Conservation (phyloP, 2,329 filamentous ascomycete species). For the Microthyrium microscopicum region DNA sequence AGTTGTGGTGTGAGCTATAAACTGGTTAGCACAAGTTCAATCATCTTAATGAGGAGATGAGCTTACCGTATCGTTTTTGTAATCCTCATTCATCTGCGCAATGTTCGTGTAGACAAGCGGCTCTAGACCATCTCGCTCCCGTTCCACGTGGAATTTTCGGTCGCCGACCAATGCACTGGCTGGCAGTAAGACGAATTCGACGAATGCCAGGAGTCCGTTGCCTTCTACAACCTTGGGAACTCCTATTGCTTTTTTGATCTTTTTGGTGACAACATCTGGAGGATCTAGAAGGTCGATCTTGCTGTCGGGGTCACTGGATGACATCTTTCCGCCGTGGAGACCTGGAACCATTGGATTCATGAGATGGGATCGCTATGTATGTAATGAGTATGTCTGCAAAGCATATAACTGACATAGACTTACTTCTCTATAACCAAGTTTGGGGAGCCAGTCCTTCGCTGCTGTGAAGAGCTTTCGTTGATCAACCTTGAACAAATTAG, state of each 20-base stretch:
- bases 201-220: slow-evolving; percentile 75
- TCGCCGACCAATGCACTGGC: slow-evolving; percentile 44
- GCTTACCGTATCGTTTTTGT: slow-evolving; percentile 57
- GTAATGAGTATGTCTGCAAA: background rate
- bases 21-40: background rate
- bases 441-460: slow-evolving; percentile 70
- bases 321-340: slow-evolving; percentile 69
- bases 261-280: slow-evolving; percentile 58
- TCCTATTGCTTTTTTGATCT: slow-evolving; percentile 72
- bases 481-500: slow-evolving; percentile 48
- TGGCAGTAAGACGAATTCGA: slow-evolving; percentile 74
- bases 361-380: slow-evolving; percentile 47
- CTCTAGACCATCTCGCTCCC: slow-evolving; percentile 47
- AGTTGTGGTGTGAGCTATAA: slow-evolving; percentile 58
- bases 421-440: slow-evolving; percentile 71
- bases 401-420: too few relatives aligned
- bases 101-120: slow-evolving; percentile 68
- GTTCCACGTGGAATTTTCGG: slow-evolving; percentile 50
- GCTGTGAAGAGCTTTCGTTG: slow-evolving; percentile 81
- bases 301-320: slow-evolving; percentile 48
- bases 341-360: slow-evolving; percentile 87
- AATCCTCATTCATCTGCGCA: slow-evolving; percentile 61
- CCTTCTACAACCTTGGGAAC: slow-evolving; percentile 61
- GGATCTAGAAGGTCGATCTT: slow-evolving; percentile 89
- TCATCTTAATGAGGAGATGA: background rate